These are phyloP conservation scores for Yamadazyma endophytica DNA, from an alignment of 805 yeast species.

Conservation along the genomic window DNA sequence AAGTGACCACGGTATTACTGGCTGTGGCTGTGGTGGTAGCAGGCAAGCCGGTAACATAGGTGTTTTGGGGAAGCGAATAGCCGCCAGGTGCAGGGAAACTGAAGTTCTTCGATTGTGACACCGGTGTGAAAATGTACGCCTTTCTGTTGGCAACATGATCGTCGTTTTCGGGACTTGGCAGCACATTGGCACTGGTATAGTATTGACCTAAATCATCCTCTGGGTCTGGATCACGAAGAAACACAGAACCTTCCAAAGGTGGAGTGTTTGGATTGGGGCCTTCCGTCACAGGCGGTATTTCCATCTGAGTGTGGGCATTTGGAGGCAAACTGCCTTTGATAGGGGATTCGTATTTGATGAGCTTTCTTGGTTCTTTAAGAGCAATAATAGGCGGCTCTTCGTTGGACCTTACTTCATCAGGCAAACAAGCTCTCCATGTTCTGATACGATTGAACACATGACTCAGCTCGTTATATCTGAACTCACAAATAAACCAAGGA, in stretches of 20 bases:
- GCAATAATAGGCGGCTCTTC: constrained; percentile 77
- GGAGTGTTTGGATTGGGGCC: constrained; percentile 82
- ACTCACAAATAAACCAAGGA: constrained; percentile 90
- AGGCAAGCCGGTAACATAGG: background rate
- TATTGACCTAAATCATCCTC: constrained; percentile 84
- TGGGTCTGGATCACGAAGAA: constrained; percentile 66
- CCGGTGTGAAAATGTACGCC: constrained; percentile 42
- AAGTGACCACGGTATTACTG: constrained; percentile 1
- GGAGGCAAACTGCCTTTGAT: constrained; percentile 72
- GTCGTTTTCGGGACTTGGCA: constrained; percentile 35
- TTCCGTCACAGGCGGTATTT: constrained; percentile 76
- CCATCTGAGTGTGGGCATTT: constrained; percentile 67
- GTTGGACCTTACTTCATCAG: constrained; percentile 86
- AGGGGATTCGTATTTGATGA: constrained; percentile 81
- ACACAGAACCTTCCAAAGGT: constrained; percentile 91
- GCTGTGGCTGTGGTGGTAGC: constrained; percentile 2
- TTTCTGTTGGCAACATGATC: constrained; percentile 30
- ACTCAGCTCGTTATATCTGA: constrained; percentile 86
- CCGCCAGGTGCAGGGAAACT: constrained; percentile 1
- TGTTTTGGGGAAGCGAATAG: constrained; percentile 1
- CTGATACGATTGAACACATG: constrained; percentile 90
- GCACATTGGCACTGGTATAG: constrained; percentile 37
- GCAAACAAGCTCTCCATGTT: constrained; percentile 98
- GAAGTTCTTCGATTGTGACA: constrained; percentile 38
- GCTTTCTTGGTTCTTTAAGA: constrained; percentile 58